Conservation (phyloP, 2,329 filamentous ascomycete genomes). For the Xylariaceae sp. region DNA sequence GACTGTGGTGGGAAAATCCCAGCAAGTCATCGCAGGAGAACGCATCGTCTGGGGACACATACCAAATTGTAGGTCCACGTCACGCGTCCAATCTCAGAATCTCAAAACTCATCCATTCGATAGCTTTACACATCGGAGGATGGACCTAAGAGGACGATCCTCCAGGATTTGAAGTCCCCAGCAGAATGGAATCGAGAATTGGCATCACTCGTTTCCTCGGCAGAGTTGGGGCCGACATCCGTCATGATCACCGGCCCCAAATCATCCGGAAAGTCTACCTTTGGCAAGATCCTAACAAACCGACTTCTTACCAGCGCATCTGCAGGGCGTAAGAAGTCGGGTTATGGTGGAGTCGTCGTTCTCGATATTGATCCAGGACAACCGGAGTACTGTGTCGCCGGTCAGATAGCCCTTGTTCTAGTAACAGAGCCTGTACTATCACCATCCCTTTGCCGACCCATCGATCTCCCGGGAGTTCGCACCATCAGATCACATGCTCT, state of each 20-base stretch:
- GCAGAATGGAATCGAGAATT: constrained; percentile 58
- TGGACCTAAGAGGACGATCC: constrained; percentile 41
- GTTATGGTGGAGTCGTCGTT: constrained; percentile 42
- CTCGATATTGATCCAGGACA: constrained; percentile 75
- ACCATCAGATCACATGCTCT: constrained; percentile 61
- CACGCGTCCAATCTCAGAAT: not conserved
- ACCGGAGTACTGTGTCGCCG: constrained; percentile 66
- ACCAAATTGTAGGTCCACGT: constrained; percentile 43
- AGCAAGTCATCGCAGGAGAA: constrained; percentile 26
- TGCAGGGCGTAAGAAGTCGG: constrained; percentile 23
- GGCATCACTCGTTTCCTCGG: constrained; percentile 40
- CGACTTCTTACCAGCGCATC: constrained; percentile 51
- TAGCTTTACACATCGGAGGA: constrained; percentile 53
- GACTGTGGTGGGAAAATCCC: constrained; percentile 55
- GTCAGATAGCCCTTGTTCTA: constrained; percentile 62
- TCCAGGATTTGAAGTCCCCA: constrained; percentile 53
- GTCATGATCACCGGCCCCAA: constrained; percentile 65
- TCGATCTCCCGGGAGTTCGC: constrained; percentile 31
- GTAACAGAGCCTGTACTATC: constrained; percentile 58
- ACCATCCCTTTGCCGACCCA: constrained; percentile 60
- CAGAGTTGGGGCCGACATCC: constrained; percentile 34
- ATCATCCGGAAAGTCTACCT: constrained; percentile 70
- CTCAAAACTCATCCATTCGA: constrained; percentile 23
- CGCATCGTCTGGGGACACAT: constrained; percentile 33
- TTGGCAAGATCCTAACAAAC: constrained; percentile 62